A percentile compares a stretch with the other conserved stretches of the same genome.
Evolutionary conservation across 163 green algal genomes (phyloP).

Genomic region (Volvox carteri): DNA sequence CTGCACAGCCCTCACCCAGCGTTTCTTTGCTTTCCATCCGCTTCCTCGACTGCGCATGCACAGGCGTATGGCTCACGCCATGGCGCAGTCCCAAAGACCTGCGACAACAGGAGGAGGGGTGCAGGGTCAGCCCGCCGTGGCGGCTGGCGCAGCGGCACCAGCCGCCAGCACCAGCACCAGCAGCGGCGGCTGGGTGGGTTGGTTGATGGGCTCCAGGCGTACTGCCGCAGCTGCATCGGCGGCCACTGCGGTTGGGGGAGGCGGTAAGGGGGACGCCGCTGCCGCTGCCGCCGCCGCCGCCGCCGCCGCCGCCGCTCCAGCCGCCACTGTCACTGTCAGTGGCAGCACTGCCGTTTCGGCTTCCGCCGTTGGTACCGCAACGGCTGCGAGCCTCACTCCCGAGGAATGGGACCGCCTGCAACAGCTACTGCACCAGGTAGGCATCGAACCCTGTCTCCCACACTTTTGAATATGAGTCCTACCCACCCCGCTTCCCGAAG

Average conservation of each 20-base stretch:
- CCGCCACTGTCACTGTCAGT: neutral
- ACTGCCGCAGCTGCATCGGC: neutral
- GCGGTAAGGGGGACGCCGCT: neutral
- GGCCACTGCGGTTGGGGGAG: neutral
- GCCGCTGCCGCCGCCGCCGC: neutral
- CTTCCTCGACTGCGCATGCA: too few relatives aligned
- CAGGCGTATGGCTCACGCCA: constrained; percentile 77
- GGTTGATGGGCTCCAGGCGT: constrained; percentile 54
- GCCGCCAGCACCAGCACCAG: too few relatives aligned
- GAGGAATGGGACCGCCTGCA: constrained; percentile 83
- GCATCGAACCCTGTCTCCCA: too few relatives aligned
- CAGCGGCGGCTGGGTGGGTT: constrained; percentile 49
- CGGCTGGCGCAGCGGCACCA: too few relatives aligned
- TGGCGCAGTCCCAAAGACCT: constrained; percentile 52
- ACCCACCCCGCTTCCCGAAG: too few relatives aligned
- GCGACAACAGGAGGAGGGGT: neutral
- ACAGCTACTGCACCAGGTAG: constrained; percentile 84
- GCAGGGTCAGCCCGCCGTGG: neutral
- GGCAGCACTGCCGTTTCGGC: neutral
- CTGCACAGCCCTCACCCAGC: too few relatives aligned
- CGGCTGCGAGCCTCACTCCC: constrained; percentile 59
- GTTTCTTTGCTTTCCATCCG: too few relatives aligned
- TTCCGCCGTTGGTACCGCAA: too few relatives aligned
- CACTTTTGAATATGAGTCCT: too few relatives aligned
- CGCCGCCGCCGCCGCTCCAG: neutral